phyloP scores from a whole-genome alignment of 352 stramenopile genomes.

The Globisporangium carolinianum region DNA sequence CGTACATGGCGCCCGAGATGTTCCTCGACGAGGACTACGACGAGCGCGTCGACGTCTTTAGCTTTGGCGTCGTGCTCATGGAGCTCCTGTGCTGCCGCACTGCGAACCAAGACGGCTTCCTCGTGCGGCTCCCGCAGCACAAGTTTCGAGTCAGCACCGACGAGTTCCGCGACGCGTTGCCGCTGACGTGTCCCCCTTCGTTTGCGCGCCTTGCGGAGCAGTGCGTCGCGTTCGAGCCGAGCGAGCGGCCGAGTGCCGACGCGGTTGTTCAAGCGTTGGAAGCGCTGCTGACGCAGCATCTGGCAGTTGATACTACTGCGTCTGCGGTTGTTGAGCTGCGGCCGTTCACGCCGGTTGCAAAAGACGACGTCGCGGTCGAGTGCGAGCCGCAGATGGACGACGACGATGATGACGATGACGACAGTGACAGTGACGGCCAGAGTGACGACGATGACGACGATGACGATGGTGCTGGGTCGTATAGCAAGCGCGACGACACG shows the following conservation, averaged over 20 bases:
- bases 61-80: constrained; percentile 84
- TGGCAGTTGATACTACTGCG: constrained; percentile 6
- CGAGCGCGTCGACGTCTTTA: constrained; percentile 81
- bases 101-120: constrained; percentile 70
- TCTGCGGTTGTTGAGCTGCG: constrained; percentile 32
- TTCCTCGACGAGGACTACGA: constrained; percentile 83
- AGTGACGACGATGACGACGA: constrained; percentile 50
- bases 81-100: constrained; percentile 79
- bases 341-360: constrained; percentile 40
- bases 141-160: constrained; percentile 63
- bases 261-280: constrained; percentile 40
- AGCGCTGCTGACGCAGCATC: constrained; percentile 27
- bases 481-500: constrained; percentile 24
- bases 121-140: constrained; percentile 74
- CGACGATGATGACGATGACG: constrained; percentile 21
- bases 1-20: constrained; percentile 82
- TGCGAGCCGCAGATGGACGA: constrained; percentile 54
- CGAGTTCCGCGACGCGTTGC: constrained; percentile 67
- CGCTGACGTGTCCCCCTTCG: constrained; percentile 42
- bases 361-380: constrained; percentile 20
- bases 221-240: constrained; percentile 74
- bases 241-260: constrained; percentile 42
- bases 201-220: constrained; percentile 58
- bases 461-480: constrained; percentile 27
- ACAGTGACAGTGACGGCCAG: constrained; percentile 40